Conservation (phyloP, 352 stramenopile species). For the Globisporangium lucens region DNA sequence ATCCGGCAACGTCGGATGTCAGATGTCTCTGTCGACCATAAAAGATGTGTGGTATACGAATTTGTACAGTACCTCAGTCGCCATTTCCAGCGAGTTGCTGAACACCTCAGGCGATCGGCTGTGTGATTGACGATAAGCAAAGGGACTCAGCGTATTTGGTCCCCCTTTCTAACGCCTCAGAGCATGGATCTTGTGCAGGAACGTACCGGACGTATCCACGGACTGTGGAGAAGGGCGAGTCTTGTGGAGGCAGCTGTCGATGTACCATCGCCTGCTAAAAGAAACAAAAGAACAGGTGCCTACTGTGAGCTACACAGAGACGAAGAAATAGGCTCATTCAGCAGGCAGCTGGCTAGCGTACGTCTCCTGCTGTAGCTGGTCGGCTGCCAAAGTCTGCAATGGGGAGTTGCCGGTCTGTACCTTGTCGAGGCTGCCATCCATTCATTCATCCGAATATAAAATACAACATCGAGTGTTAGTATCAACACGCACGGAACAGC, state of each 20-base stretch:
- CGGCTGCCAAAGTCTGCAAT: slow-evolving; percentile 21
- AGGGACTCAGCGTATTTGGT: background rate
- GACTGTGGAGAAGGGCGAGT: slow-evolving; percentile 25
- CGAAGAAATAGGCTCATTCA: background rate
- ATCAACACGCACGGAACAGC: background rate
- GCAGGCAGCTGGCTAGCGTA: slow-evolving; percentile 7
- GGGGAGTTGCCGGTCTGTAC: slow-evolving; percentile 17
- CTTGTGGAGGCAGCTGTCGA: slow-evolving; percentile 23
- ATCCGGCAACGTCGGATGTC: background rate
- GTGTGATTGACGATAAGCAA: background rate
- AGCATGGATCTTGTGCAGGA: background rate
- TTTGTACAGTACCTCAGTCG: background rate
- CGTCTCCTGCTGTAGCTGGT: slow-evolving; percentile 29
- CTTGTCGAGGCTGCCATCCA: slow-evolving; percentile 9
- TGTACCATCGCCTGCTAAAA: slow-evolving; percentile 12
- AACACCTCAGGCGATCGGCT: slow-evolving; percentile 14
- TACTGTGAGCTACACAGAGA: background rate
- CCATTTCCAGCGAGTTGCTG: slow-evolving; percentile 12
- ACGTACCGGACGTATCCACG: slow-evolving; percentile 54
- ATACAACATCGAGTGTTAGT: background rate
- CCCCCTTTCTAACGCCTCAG: background rate
- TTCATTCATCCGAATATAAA: background rate
- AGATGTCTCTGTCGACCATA: background rate
- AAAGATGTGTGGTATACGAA: background rate
- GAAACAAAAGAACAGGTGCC: background rate